Evolutionary conservation across 23 red algal genomes (phyloP).

Genomic region (Pyropia yezoensis): DNA sequence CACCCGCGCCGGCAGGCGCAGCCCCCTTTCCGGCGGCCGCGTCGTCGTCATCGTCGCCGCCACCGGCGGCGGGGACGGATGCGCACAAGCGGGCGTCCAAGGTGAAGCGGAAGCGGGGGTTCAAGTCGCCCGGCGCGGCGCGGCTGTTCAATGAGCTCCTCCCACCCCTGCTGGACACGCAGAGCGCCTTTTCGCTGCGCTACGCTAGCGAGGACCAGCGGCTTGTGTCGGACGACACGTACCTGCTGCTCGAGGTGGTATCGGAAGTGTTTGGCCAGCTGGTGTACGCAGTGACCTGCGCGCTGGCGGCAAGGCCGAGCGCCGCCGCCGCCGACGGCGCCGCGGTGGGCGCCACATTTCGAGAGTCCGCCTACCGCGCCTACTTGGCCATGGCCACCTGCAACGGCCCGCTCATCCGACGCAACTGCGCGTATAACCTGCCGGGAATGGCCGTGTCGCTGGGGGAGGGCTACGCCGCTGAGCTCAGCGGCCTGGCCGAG

Average conservation of each 20-base stretch:
- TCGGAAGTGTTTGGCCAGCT: slow-evolving; percentile 26
- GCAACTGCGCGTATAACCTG: slow-evolving; percentile 7
- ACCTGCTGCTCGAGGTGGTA: slow-evolving; percentile 7
- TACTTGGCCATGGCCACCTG: slow-evolving; percentile 10
- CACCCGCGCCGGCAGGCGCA: too few relatives aligned
- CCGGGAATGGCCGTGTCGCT: slow-evolving; percentile 8
- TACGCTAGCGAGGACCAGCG: slow-evolving; percentile 5
- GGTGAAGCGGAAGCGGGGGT: too few relatives aligned
- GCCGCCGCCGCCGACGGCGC: not conserved
- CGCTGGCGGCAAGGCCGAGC: too few relatives aligned
- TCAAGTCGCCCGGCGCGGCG: not conserved
- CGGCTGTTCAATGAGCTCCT: not conserved
- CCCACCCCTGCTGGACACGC: not conserved
- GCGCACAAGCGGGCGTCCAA: too few relatives aligned
- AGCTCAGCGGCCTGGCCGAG: slow-evolving; percentile 5
- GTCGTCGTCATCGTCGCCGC: too few relatives aligned
- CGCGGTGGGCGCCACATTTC: not conserved
- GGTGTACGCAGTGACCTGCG: not conserved
- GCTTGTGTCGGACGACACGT: slow-evolving; percentile 6
- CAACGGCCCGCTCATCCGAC: slow-evolving; percentile 18
- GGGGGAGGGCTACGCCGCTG: not conserved
- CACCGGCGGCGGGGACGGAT: too few relatives aligned
- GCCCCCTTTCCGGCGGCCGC: too few relatives aligned
- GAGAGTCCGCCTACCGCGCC: not conserved
- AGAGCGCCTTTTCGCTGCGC: not conserved